A percentile compares a stretch with the other conserved stretches of the same genome.
Evolutionary conservation across 2,329 filamentous ascomycete species (phyloP).

Genomic region (Aspergillus puulaauensis): DNA sequence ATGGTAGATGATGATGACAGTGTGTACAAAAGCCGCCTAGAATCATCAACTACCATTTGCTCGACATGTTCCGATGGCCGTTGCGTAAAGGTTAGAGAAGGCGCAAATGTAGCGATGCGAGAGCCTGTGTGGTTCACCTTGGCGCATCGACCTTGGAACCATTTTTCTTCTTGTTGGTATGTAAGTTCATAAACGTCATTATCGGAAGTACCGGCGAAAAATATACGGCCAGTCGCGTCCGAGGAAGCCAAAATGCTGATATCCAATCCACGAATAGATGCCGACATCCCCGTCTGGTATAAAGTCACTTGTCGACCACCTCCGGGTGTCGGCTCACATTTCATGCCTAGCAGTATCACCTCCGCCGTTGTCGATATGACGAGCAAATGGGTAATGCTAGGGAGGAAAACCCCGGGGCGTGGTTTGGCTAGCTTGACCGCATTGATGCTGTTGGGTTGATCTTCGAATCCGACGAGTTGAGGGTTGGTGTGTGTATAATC

Average conservation of each 20-base stretch:
- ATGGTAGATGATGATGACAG: constrained; percentile 87
- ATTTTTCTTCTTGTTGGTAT: constrained; percentile 95
- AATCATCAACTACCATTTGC: constrained; percentile 85
- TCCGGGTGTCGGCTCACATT: constrained; percentile 61
- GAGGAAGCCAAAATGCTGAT: constrained; percentile 79
- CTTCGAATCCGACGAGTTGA: constrained; percentile 87
- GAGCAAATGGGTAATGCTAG: constrained; percentile 80
- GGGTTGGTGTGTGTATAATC: constrained; percentile 94
- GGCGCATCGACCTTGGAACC: constrained; percentile 86
- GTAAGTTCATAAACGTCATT: constrained; percentile 91
- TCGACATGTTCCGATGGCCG: constrained; percentile 62
- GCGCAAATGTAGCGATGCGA: constrained; percentile 62
- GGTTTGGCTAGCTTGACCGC: constrained; percentile 86
- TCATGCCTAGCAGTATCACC: constrained; percentile 82
- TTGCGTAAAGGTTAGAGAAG: constrained; percentile 42
- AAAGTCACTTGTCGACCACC: constrained; percentile 73
- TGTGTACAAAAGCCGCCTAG: constrained; percentile 83
- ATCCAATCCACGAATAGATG: constrained; percentile 72
- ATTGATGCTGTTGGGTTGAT: constrained; percentile 82
- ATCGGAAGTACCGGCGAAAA: constrained; percentile 78
- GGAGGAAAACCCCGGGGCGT: constrained; percentile 82
- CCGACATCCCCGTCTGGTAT: constrained; percentile 85
- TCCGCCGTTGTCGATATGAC: constrained; percentile 85
- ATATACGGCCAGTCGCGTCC: constrained; percentile 78
- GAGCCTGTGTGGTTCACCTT: constrained; percentile 85